Conservation (phyloP, 768 basidiomycete genomes). For the Rhizopogon roseolus region DNA sequence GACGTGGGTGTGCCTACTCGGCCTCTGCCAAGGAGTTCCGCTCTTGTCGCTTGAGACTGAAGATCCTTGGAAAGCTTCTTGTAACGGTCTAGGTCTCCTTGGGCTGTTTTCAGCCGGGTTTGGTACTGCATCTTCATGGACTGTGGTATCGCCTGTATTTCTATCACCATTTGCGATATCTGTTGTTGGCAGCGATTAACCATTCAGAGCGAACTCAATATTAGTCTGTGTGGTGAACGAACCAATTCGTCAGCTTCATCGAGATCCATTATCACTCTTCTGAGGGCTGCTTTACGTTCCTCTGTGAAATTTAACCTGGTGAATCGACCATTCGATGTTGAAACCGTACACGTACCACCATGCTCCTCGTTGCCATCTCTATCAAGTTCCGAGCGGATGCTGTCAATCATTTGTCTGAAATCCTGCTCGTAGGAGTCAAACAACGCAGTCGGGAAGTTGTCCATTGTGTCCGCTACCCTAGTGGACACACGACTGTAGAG, state of each 20-base stretch:
- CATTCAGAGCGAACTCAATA: not conserved
- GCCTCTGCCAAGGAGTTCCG: slow-evolving; percentile 59
- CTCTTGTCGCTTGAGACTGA: slow-evolving; percentile 62
- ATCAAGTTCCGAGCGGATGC: slow-evolving; percentile 75
- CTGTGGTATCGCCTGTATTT: slow-evolving; percentile 91
- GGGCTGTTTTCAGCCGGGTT: slow-evolving; percentile 67
- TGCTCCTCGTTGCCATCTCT: slow-evolving; percentile 59
- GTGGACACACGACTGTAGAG: not conserved
- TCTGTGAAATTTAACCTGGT: slow-evolving; percentile 40
- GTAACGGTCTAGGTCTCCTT: slow-evolving; percentile 67
- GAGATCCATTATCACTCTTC: slow-evolving; percentile 89
- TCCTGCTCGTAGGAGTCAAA: slow-evolving; percentile 93
- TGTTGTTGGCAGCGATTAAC: slow-evolving; percentile 24
- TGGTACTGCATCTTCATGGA: slow-evolving; percentile 77
- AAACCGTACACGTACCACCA: slow-evolving; percentile 48
- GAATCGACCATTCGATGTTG: slow-evolving; percentile 1
- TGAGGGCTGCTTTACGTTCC: slow-evolving; percentile 71
- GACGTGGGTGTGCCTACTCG: slow-evolving; percentile 37
- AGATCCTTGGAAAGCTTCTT: slow-evolving; percentile 81
- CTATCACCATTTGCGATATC: slow-evolving; percentile 99
- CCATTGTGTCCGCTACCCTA: slow-evolving; percentile 43
- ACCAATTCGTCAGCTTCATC: slow-evolving; percentile 99
- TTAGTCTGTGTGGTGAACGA: slow-evolving; percentile 14
- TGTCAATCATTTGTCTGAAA: slow-evolving; percentile 76
- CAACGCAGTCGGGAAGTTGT: slow-evolving; percentile 77